Conservation (phyloP, 257 asterid species). For the Prunella vulgaris region DNA sequence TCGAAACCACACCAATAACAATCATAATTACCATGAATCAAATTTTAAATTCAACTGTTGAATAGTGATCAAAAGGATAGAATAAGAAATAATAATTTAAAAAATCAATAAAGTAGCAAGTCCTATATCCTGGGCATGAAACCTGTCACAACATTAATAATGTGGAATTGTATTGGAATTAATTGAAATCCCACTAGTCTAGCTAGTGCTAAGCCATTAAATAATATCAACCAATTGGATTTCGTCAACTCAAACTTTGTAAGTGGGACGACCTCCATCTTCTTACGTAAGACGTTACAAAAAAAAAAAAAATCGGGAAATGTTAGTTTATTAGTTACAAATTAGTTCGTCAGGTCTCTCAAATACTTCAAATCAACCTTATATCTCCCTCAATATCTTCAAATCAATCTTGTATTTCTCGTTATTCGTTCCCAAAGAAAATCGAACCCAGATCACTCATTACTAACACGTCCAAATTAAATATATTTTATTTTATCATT, state of each 20-base stretch:
- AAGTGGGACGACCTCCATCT: background rate
- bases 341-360: too few relatives aligned
- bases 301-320: background rate
- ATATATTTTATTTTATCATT: too few relatives aligned
- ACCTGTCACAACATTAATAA: background rate
- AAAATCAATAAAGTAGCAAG: background rate
- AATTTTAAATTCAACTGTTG: background rate
- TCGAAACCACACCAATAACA: background rate
- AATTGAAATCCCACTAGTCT: constrained; percentile 5
- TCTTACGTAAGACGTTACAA: too few relatives aligned
- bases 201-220: constrained; percentile 5
- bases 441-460: too few relatives aligned
- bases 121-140: background rate
- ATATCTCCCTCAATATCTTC: too few relatives aligned
- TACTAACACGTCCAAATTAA: too few relatives aligned
- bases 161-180: background rate
- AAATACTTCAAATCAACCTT: too few relatives aligned
- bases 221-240: background rate
- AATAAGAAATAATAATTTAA: background rate
- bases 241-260: background rate
- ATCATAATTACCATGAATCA: background rate
- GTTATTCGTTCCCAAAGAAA: too few relatives aligned
- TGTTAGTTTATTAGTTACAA: too few relatives aligned
- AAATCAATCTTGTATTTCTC: too few relatives aligned
- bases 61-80: background rate